Percentiles rank a stretch among this genome's conserved stretches.
phyloP scores from a whole-genome alignment of 2,329 filamentous ascomycete species.

The Colletotrichum tamarilloi region DNA sequence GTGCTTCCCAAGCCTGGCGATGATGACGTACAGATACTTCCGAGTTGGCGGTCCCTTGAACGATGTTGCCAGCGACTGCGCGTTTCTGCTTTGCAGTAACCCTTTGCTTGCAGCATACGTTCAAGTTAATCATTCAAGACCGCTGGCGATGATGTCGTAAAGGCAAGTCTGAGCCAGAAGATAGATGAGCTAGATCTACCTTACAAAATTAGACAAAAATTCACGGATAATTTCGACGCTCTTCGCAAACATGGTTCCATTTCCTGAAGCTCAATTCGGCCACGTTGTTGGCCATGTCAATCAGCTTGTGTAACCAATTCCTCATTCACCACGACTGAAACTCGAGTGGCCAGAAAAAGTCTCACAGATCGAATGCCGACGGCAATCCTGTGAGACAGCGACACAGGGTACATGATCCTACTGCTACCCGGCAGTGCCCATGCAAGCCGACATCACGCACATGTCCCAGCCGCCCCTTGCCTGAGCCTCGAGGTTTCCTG shows the following conservation, averaged over 20 bases:
- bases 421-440: background rate
- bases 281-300: background rate
- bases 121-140: conserved; percentile 38
- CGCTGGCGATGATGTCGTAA: conserved; percentile 63
- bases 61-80: conserved; percentile 48
- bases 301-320: background rate
- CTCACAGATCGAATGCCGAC: background rate
- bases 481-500: background rate
- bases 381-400: background rate
- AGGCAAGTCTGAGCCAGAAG: conserved; percentile 73
- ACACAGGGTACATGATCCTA: background rate
- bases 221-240: background rate
- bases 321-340: background rate
- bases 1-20: conserved; percentile 51
- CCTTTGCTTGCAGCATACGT: conserved; percentile 47
- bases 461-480: background rate
- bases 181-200: background rate
- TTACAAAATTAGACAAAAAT: background rate
- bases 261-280: background rate
- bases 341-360: background rate
- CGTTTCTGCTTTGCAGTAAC: conserved; percentile 63
- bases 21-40: conserved; percentile 85
- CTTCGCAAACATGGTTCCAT: background rate
- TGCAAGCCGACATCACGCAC: background rate
- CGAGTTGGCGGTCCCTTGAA: conserved; percentile 59